phyloP scores from a whole-genome alignment of 306 rosid genomes.

The Myrica gale region DNA sequence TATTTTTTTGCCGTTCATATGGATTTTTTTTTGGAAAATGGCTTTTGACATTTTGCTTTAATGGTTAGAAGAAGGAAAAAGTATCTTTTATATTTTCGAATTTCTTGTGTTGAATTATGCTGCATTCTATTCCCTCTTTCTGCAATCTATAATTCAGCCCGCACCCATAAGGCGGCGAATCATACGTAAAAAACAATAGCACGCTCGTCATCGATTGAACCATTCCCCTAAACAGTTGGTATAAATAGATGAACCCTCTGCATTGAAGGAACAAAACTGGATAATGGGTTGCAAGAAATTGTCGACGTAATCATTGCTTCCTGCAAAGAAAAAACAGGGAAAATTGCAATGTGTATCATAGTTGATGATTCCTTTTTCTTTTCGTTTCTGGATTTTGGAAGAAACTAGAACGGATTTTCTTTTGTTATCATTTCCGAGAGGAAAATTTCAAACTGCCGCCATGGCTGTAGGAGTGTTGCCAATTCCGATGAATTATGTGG shows the following conservation, averaged over 20 bases:
- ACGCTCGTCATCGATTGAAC: too few relatives aligned
- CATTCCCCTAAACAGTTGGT: background rate
- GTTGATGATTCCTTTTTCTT: background rate
- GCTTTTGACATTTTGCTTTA: background rate
- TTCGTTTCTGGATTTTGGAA: too few relatives aligned
- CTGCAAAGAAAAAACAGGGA: slow-evolving; percentile 29
- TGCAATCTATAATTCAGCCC: too few relatives aligned
- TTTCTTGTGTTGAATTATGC: too few relatives aligned
- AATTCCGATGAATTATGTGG: slow-evolving; percentile 72
- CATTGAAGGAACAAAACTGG: background rate
- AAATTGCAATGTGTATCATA: background rate
- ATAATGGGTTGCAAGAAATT: slow-evolving; percentile 85
- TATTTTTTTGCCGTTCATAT: too few relatives aligned
- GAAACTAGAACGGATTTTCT: too few relatives aligned
- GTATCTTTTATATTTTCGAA: background rate
- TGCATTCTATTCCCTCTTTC: too few relatives aligned
- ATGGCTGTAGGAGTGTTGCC: slow-evolving; percentile 34
- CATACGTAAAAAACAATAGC: too few relatives aligned
- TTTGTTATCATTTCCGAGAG: background rate
- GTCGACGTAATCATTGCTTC: slow-evolving; percentile 90
- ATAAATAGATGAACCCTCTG: background rate
- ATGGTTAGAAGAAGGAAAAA: background rate
- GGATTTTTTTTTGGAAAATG: too few relatives aligned
- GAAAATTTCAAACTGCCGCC: background rate
- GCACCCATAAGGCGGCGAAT: too few relatives aligned